Percentiles rank a stretch among this genome's conserved stretches.
These are phyloP conservation scores for Elsinoe batatas DNA, from an alignment of 2,329 filamentous ascomycete species.

Conservation along the genomic window DNA sequence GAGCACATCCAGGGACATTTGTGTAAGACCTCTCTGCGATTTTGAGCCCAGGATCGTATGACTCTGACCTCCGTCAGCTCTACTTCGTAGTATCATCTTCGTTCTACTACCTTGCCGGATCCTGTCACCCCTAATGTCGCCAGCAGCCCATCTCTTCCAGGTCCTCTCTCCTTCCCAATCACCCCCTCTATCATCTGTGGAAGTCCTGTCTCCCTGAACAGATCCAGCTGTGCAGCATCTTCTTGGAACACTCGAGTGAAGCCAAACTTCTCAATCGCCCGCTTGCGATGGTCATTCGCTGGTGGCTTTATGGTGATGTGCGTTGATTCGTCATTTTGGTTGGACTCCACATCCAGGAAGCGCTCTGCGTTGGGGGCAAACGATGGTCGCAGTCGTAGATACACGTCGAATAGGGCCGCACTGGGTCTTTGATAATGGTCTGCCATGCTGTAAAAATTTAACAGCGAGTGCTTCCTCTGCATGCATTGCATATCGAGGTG, in stretches of 20 bases:
- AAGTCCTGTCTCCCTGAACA: constrained; percentile 74
- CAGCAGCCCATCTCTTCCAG: constrained; percentile 79
- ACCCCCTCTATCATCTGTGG: constrained; percentile 71
- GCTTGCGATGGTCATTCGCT: constrained; percentile 69
- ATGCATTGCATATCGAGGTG: background rate
- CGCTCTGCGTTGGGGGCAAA: constrained; percentile 43
- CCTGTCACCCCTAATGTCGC: constrained; percentile 91
- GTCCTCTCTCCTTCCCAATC: constrained; percentile 58
- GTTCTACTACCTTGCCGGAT: constrained; percentile 69
- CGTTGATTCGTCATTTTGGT: constrained; percentile 31
- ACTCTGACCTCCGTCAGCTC: constrained; percentile 48
- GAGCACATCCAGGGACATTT: constrained; percentile 80
- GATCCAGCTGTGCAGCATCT: constrained; percentile 68
- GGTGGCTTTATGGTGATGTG: constrained; percentile 51
- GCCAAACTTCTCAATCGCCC: constrained; percentile 84
- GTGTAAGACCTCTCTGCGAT: constrained; percentile 77
- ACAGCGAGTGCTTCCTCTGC: background rate
- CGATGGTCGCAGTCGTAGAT: constrained; percentile 60
- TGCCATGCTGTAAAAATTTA: background rate
- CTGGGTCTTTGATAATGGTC: constrained; percentile 6
- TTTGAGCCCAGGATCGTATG: constrained; percentile 91
- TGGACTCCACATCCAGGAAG: constrained; percentile 66
- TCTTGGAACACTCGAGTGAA: constrained; percentile 94
- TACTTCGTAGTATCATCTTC: background rate
- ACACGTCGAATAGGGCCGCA: constrained; percentile 75